Evolutionary conservation across 2,329 filamentous ascomycete species (phyloP), one percentile per base, ranked within the genome.

Genomic region (Aspergillus udagawae): DNA sequence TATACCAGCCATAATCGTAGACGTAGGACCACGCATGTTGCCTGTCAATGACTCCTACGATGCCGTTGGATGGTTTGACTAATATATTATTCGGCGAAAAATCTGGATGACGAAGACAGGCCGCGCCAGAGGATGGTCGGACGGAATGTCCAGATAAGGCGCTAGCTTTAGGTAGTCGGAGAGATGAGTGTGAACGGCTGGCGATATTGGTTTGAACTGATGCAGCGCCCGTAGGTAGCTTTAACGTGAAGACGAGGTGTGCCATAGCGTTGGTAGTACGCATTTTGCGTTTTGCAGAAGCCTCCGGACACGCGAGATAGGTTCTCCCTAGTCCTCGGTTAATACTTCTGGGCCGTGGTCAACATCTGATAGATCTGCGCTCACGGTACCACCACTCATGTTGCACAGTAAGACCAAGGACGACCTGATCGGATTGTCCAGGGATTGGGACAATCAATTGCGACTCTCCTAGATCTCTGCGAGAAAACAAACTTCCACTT

Each of bases 51-150:
- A 72, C 60, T 1, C 68, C 67, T 48, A 56, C 44, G 35, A 72
- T 63, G 17, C 71, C 61, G 35, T 63, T 61, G 3, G 65, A 67
- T 6, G 47, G n/a, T 23, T 62, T 58, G 0, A 73, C 56, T 2
- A 72, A 51, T n/a, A 73, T 69, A 53, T 72, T 71, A 32, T 65
- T 69, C 3, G 70, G 70, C 49, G 59, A 64, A 54, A 69, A 61
- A 49, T 69, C 63, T 4, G 64, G 65, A 53, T 69, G 67, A 2
- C 66, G 63, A 51, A 68, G 58, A 8, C 59, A 1, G 65, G 67
- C 7, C 65, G 63, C 51, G 60, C 56, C 10, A 63, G 41, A n/a
- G 21, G 52, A 48, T 65, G 63, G 28, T 25, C 53, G 10, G 59
- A 60, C 14, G 55, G 55, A n/a, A 67, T 20, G 4, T 60, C 57